Evolutionary conservation across 2,329 filamentous ascomycete genomes (phyloP).

Genomic region (Aureobasidium sp.): DNA sequence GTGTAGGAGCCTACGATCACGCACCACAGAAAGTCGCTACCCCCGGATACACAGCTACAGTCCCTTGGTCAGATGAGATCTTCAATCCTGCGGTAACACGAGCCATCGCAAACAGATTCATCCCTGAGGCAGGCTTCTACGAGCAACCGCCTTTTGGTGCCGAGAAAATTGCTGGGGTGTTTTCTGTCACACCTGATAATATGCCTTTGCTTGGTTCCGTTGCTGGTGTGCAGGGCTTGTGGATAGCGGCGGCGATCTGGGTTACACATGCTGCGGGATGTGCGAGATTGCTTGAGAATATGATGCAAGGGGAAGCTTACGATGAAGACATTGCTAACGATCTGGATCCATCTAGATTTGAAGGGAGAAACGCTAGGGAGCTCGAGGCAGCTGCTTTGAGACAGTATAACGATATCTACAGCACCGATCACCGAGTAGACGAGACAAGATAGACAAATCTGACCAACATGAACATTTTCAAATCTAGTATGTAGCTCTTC

Average conservation of each 20-base stretch:
- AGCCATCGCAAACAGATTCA: neutral
- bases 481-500: too few relatives aligned
- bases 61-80: neutral
- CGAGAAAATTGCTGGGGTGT: slow-evolving; percentile 27
- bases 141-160: neutral
- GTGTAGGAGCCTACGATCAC: slow-evolving; percentile 32
- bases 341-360: neutral
- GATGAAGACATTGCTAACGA: neutral
- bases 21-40: slow-evolving; percentile 22
- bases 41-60: slow-evolving; percentile 23
- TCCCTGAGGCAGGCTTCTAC: neutral
- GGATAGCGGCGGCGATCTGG: slow-evolving; percentile 32
- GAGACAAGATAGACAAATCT: neutral
- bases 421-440: neutral
- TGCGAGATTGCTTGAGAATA: slow-evolving; percentile 24
- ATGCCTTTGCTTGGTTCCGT: slow-evolving; percentile 29
- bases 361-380: neutral
- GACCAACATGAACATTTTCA: too few relatives aligned
- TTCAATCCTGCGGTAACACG: neutral
- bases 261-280: slow-evolving; percentile 32
- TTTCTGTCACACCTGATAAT: slow-evolving; percentile 32
- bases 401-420: slow-evolving; percentile 6
- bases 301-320: neutral
- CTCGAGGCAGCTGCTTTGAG: neutral
- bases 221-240: slow-evolving; percentile 24